Base-by-base conservation (phyloP, 148 eudicot species). In the Agrostemma githago region DNA sequence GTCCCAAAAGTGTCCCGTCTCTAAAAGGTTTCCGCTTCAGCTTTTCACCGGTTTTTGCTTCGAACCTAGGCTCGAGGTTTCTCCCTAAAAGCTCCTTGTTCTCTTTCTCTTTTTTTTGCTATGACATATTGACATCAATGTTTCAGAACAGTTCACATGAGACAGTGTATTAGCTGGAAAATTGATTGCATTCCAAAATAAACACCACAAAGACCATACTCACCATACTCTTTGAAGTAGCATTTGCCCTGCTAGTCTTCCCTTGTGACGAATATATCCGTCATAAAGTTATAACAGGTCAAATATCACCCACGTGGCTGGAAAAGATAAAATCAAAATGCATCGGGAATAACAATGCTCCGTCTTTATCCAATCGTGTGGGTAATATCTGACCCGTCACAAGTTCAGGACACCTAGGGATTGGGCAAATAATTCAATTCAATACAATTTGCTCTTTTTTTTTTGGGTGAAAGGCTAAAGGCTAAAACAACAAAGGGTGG, bases 41-140 rank as follows among this genome's bases (percentile, higher is more conserved):
- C 93, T 95, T 72, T 95, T 95, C 72, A 84, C 92, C 40, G 98
- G 98, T 9, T 95, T 95, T 83, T 88, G 92, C 90, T 95, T 92
- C 53, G 98, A 95, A 68, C 98, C 98, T 57, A 88, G 92, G 81
- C 90, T 95, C 57, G 97, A 87, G 71, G 84, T 88, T 67, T 66
- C 84, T 58, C 96, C 98, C 16, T 94, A 77, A 61, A 61, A 19
- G 38, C 2, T 56, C 53, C 43, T 42, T 57, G 46, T 51, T 51
- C 14, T 51, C 8, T 43, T 43, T 51, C 9, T 51, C 2, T 2
- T 51, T 10, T 51, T 51, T 0, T 3, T 37, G 42, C 66, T 44
- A 76, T 38, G 39, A 57, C 56, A 42, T 34, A 57, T 73, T 15
- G 34, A 41, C 60, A 66, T 73, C 46, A 12, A 76, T 58, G 62